Conservation (phyloP, 2,329 filamentous ascomycete genomes). For the Alternaria sp. region DNA sequence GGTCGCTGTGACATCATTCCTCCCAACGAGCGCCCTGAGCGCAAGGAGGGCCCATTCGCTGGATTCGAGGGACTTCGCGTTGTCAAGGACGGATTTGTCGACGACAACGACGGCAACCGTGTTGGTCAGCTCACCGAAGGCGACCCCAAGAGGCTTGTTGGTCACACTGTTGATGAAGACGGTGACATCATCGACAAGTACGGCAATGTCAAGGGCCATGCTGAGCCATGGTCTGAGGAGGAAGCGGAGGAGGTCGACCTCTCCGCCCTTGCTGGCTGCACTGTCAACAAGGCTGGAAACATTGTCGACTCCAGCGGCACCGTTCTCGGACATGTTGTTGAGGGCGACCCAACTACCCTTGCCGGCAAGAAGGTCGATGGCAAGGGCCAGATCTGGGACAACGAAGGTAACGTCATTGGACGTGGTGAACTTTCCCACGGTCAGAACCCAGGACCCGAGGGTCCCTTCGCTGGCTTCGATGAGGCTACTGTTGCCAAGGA, state of each 20-base stretch:
- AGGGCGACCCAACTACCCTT: conserved; percentile 63
- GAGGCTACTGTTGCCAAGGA: conserved; percentile 64
- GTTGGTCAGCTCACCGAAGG: conserved; percentile 76
- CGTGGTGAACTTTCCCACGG: conserved; percentile 64
- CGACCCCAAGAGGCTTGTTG: conserved; percentile 74
- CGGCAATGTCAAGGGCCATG: conserved; percentile 65
- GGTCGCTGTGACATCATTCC: conserved; percentile 65
- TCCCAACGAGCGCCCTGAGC: conserved; percentile 61
- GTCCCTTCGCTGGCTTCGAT: conserved; percentile 67
- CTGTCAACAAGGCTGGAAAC: conserved; percentile 69
- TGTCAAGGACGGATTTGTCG: conserved; percentile 71
- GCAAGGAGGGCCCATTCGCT: conserved; percentile 70
- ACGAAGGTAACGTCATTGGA: conserved; percentile 67
- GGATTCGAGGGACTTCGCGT: conserved; percentile 70
- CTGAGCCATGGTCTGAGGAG: conserved; percentile 61
- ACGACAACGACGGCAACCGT: conserved; percentile 79
- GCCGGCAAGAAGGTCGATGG: conserved; percentile 68
- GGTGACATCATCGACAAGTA: conserved; percentile 83
- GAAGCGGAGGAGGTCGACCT: conserved; percentile 61
- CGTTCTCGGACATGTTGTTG: conserved; percentile 63
- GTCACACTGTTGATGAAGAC: conserved; percentile 78
- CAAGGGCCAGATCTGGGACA: conserved; percentile 69
- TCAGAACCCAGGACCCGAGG: conserved; percentile 58
- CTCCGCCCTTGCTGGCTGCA: conserved; percentile 66
- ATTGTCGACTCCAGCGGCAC: conserved; percentile 66